phyloP scores from a whole-genome alignment of 805 yeast genomes.

The Komagataella pastoris region DNA sequence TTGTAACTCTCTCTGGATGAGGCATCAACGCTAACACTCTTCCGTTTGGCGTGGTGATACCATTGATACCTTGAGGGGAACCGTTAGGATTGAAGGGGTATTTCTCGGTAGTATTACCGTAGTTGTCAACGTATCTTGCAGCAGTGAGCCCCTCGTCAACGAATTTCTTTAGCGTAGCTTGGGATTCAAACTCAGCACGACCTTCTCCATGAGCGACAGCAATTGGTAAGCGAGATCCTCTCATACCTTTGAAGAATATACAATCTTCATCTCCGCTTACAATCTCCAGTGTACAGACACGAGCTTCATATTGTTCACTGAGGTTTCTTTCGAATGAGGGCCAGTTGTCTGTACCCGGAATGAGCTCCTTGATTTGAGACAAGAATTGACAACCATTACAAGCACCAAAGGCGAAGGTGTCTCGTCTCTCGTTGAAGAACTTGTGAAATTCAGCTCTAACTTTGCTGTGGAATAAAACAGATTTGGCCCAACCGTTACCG shows the following conservation, averaged over 20 bases:
- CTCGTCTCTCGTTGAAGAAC: slow-evolving; percentile 77
- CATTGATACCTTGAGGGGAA: slow-evolving; percentile 86
- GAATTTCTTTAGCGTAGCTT: slow-evolving; percentile 33
- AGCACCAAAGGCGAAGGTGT: slow-evolving; percentile 95
- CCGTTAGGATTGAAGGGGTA: slow-evolving; percentile 97
- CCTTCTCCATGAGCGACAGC: slow-evolving; percentile 99
- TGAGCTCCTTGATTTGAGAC: slow-evolving; percentile 69
- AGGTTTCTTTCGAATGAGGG: slow-evolving; percentile 85
- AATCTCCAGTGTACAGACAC: slow-evolving; percentile 82
- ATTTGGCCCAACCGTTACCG: slow-evolving; percentile 98
- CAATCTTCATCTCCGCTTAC: slow-evolving; percentile 27
- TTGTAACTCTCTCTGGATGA: slow-evolving; percentile 90
- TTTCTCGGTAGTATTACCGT: slow-evolving; percentile 68
- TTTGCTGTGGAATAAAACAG: slow-evolving; percentile 72
- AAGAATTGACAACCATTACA: slow-evolving; percentile 98
- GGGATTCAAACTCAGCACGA: slow-evolving; percentile 55
- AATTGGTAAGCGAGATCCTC: slow-evolving; percentile 87
- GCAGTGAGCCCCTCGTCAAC: slow-evolving; percentile 41
- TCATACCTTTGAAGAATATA: slow-evolving; percentile 80
- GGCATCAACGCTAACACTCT: slow-evolving; percentile 98
- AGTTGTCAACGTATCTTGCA: slow-evolving; percentile 80
- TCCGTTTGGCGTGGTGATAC: slow-evolving; percentile 81
- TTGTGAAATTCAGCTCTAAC: slow-evolving; percentile 64
- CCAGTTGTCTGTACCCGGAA: slow-evolving; percentile 94
- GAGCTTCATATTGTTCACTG: slow-evolving; percentile 94